Conservation (phyloP, 768 basidiomycete genomes). For the Boletus subcaerulescens region DNA sequence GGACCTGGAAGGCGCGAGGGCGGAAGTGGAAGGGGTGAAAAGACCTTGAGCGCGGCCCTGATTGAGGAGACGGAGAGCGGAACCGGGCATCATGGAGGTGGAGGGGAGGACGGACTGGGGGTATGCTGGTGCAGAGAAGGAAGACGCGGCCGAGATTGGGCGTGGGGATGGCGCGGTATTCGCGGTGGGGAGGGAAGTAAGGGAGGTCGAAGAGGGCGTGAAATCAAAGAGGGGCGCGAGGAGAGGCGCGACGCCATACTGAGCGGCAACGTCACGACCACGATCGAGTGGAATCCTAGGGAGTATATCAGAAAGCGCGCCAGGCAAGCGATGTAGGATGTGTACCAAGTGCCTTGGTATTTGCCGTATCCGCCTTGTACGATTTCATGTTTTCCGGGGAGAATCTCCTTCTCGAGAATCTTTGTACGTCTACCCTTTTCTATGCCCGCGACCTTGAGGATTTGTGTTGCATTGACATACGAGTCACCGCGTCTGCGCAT, state of each 20-base stretch:
- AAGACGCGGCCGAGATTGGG: slow-evolving; percentile 66
- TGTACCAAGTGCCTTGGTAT: slow-evolving; percentile 98
- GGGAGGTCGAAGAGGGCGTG: slow-evolving; percentile 69
- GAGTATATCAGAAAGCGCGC: slow-evolving; percentile 9
- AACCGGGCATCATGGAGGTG: slow-evolving; percentile 85
- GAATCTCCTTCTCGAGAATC: slow-evolving; percentile 95
- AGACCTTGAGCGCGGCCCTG: slow-evolving; percentile 85
- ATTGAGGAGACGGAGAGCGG: slow-evolving; percentile 77
- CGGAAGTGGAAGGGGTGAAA: slow-evolving; percentile 81
- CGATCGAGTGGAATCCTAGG: slow-evolving; percentile 93
- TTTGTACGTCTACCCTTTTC: slow-evolving; percentile 96
- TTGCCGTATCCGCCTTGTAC: slow-evolving; percentile 99
- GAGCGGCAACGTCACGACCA: slow-evolving; percentile 87
- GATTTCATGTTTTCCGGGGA: slow-evolving; percentile 94
- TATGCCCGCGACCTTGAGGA: slow-evolving; percentile 97
- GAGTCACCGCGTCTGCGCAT: slow-evolving; percentile 95
- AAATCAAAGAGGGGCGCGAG: slow-evolving; percentile 93
- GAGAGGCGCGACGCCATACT: slow-evolving; percentile 87
- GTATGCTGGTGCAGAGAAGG: slow-evolving; percentile 56
- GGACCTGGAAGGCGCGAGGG: slow-evolving; percentile 42
- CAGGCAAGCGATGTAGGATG: slow-evolving; percentile 4
- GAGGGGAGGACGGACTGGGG: slow-evolving; percentile 61
- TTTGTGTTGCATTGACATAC: slow-evolving; percentile 98
- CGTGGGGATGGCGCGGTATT: slow-evolving; percentile 50
- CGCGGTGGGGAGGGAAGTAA: slow-evolving; percentile 62